Evolutionary conservation across 2,329 filamentous ascomycete genomes (phyloP), one percentile per base, ranked within the genome.

Genomic region (Penicillium carneum): DNA sequence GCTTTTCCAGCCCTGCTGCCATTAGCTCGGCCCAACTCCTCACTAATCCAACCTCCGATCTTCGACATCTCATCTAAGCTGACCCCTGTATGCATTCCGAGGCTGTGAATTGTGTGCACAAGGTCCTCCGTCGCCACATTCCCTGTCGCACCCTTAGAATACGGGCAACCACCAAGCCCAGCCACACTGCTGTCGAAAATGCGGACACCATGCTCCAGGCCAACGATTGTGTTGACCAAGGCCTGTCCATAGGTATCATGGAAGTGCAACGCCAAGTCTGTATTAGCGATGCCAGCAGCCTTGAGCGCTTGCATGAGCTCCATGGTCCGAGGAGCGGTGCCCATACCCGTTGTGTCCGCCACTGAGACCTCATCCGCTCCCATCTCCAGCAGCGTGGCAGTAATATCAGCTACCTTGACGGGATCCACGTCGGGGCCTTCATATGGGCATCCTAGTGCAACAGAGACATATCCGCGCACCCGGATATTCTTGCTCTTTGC

Each of bases 171-270:
- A 41, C 87, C 87, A 18, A 89, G 77, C 0, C 87, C 87, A 16
- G 83, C 86, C 7, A 89, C 87, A 51, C 86, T 87, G 52, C 84
- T 83, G 68, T 89, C 87, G 68, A 89, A 89, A 1, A 85, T 85
- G 39, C 87, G 77, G 23, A 89, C 82, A 3, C 87, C 87, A 69
- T 87, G 84, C 69, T 89, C 87, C 11, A 89, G 74, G 1, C 83
- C 84, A 0, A 89, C 84, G 11, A 88, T 80, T 0, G 84, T 84
- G 63, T 89, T 89, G 10, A 88, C 84, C 46, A 89, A 73, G 2
- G 87, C 87, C 71, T 88, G 85, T 1, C 87, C 87, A 67, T 88
- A 89, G 0, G 87, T 89, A 67, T 89, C 87, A 67, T 89, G 87
- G 71, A 89, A 89, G 71, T 89, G 87, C 59, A 89, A 76, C 1